A percentile compares a stretch with the other conserved stretches of the same genome.
Evolutionary conservation across 108 stramenopile species (phyloP).

Genomic region (Tribonema minus): DNA sequence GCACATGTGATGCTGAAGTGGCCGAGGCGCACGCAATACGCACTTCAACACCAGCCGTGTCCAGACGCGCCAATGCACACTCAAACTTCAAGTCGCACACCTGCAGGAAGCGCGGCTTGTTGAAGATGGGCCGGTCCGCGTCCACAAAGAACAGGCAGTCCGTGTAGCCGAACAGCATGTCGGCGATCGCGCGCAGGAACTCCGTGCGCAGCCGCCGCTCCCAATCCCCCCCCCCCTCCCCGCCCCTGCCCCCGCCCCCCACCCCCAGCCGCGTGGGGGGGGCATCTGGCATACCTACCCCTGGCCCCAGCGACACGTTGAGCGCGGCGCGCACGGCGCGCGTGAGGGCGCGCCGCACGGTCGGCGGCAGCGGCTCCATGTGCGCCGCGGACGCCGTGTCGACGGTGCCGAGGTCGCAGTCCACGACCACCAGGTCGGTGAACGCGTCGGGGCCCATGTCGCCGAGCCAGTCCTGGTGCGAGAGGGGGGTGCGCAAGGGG

Average conservation of each 20-base stretch:
- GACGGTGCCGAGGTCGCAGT: slow-evolving; percentile 21
- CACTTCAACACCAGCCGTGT: too few species aligned
- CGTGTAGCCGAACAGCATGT: slow-evolving; percentile 31
- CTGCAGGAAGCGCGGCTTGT: slow-evolving; percentile 28
- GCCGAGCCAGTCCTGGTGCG: slow-evolving; percentile 32
- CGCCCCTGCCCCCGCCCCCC: too few species aligned
- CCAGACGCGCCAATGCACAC: too few species aligned
- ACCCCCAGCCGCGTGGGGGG: too few species aligned
- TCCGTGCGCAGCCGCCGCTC: slow-evolving; percentile 13
- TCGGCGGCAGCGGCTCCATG: slow-evolving; percentile 14
- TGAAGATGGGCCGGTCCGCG: slow-evolving; percentile 34
- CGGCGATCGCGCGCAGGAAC: slow-evolving; percentile 25
- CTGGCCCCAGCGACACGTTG: too few species aligned
- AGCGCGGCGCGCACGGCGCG: slow-evolving; percentile 17
- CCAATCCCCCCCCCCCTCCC: too few species aligned
- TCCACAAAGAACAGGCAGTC: slow-evolving; percentile 39
- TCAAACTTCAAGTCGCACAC: too few species aligned
- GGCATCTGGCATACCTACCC: too few species aligned
- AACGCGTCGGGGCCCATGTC: slow-evolving; percentile 23
- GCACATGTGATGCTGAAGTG: too few species aligned
- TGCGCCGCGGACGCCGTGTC: background rate
- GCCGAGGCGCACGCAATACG: too few species aligned
- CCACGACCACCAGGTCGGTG: slow-evolving; percentile 31
- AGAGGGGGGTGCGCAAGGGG: too few species aligned
- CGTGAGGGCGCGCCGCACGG: slow-evolving; percentile 3